Evolutionary conservation across 129 eudicot genomes (phyloP).

Genomic region (Gnaphalium uliginosum): DNA sequence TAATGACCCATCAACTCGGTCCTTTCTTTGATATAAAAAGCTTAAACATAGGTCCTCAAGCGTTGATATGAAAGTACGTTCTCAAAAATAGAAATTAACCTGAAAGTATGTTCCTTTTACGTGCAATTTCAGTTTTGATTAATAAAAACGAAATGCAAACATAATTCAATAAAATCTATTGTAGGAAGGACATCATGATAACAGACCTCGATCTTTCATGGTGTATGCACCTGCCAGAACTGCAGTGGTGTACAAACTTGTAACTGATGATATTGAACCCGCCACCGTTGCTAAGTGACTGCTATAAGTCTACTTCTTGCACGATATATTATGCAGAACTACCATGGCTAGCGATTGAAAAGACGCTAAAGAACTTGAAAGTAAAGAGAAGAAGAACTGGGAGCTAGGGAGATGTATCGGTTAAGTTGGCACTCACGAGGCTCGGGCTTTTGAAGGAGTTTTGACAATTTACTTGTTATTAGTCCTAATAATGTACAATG

Average conservation of each 20-base stretch:
- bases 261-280: conserved; percentile 41
- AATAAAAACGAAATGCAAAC: neutral
- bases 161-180: conserved; percentile 13
- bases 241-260: conserved; percentile 71
- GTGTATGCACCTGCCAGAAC: conserved; percentile 89
- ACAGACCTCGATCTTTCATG: conserved; percentile 78
- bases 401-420: conserved; percentile 8
- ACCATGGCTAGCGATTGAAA: conserved; percentile 18
- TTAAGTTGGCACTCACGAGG: conserved; percentile 8
- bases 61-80: neutral
- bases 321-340: neutral
- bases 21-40: neutral
- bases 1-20: neutral
- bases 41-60: neutral
- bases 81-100: neutral
- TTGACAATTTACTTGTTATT: conserved; percentile 14
- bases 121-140: neutral
- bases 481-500: conserved; percentile 18
- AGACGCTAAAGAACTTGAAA: neutral
- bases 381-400: neutral
- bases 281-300: conserved; percentile 15
- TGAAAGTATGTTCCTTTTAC: neutral
- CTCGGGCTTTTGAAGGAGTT: neutral
- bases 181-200: conserved; percentile 74
- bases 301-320: neutral